Percentiles rank a stretch among this genome's conserved stretches.
Evolutionary conservation across 495 filamentous ascomycete species (phyloP).

Genomic region (Podospora appendiculata): DNA sequence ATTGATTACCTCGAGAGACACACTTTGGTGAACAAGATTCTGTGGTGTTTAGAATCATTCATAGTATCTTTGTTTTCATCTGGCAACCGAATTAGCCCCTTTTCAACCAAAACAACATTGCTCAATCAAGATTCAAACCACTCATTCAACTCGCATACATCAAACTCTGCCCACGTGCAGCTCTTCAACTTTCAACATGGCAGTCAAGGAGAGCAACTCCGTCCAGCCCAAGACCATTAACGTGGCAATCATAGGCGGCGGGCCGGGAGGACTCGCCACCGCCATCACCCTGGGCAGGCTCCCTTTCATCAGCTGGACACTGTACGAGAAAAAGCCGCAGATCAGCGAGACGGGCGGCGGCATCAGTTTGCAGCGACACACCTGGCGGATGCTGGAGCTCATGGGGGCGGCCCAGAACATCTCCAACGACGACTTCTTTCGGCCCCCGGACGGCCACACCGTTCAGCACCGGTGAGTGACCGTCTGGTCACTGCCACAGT

Average conservation of each 20-base stretch:
- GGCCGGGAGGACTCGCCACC: conserved; percentile 40
- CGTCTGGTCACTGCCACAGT: background rate
- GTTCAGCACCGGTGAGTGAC: background rate
- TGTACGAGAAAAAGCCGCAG: conserved; percentile 42
- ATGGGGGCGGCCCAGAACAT: conserved; percentile 34
- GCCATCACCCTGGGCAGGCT: conserved; percentile 42
- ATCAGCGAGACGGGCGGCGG: conserved; percentile 43
- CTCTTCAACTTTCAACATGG: background rate
- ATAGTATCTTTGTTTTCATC: too few relatives aligned
- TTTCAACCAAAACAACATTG: too few relatives aligned
- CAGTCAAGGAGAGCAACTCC: background rate
- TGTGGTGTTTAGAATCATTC: too few relatives aligned
- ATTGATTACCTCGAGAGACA: too few relatives aligned
- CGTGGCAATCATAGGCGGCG: conserved; percentile 38
- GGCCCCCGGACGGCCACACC: background rate
- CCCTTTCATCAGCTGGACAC: conserved; percentile 32
- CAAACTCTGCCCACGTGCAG: too few relatives aligned
- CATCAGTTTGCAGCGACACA: conserved; percentile 33
- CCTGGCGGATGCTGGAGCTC: conserved; percentile 39
- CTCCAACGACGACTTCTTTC: conserved; percentile 7
- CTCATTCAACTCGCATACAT: too few relatives aligned
- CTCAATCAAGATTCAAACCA: too few relatives aligned
- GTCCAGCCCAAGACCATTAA: background rate
- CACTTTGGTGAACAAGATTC: too few relatives aligned
- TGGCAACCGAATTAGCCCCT: too few relatives aligned